Evolutionary conservation across 108 stramenopile genomes (phyloP).

Genomic region (Cylindrotheca closterium): DNA sequence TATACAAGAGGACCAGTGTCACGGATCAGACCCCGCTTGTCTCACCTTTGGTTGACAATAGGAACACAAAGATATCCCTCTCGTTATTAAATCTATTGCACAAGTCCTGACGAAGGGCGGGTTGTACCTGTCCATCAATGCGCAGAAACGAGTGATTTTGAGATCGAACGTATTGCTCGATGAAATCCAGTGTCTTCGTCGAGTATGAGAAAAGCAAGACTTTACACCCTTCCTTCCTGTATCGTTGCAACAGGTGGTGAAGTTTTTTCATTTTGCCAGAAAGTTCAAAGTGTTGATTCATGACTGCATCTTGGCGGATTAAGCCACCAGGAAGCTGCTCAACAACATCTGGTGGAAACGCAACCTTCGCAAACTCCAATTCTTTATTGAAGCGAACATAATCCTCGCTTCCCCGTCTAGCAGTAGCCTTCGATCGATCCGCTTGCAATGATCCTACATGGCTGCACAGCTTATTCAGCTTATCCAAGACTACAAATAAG

Average conservation of each 20-base stretch:
- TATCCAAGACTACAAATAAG: constrained; percentile 9
- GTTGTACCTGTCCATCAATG: constrained; percentile 87
- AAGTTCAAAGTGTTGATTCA: constrained; percentile 72
- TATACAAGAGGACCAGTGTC: constrained; percentile 52
- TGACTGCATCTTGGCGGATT: constrained; percentile 57
- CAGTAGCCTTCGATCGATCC: constrained; percentile 25
- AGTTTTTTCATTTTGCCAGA: constrained; percentile 83
- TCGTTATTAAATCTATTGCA: constrained; percentile 78
- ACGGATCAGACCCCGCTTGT: no score
- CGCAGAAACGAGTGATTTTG: constrained; percentile 70
- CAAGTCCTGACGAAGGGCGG: constrained; percentile 54
- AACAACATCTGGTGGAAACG: constrained; percentile 58
- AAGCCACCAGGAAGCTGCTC: constrained; percentile 50
- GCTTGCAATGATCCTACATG: constrained; percentile 81
- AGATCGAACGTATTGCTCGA: constrained; percentile 65
- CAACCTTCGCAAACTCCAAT: constrained; percentile 76
- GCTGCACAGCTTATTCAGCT: constrained; percentile 67
- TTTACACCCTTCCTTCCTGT: constrained; percentile 40
- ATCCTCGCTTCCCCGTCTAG: constrained; percentile 19
- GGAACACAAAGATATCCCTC: constrained; percentile 59
- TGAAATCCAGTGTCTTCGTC: constrained; percentile 84
- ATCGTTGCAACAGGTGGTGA: constrained; percentile 41
- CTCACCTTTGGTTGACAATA: constrained; percentile 90
- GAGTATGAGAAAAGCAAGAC: constrained; percentile 92
- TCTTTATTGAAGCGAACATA: constrained; percentile 46